phyloP scores from a whole-genome alignment of 1,284 basidiomycete species.

The Agaricales sp. region DNA sequence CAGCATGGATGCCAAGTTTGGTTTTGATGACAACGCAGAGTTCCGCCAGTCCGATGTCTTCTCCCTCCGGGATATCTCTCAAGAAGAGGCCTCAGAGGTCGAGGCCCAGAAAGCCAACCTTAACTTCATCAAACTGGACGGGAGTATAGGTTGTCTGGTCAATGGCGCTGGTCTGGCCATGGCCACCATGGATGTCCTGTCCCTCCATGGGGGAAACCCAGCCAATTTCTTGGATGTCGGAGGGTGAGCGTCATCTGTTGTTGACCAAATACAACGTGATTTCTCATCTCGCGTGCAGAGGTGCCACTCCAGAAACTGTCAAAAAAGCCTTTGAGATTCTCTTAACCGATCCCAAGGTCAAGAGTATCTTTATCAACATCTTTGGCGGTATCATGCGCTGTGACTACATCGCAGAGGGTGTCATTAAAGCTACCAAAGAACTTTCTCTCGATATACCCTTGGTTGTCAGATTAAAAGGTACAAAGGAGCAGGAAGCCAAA shows the following conservation, averaged over 20 bases:
- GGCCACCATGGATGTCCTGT: constrained; percentile 99
- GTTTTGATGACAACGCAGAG: constrained; percentile 98
- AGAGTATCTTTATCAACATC: constrained; percentile 99
- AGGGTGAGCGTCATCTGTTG: constrained; percentile 49
- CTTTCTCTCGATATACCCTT: constrained; percentile 80
- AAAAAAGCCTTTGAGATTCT: constrained; percentile 99
- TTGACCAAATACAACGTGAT: no score
- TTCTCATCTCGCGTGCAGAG: constrained; percentile 42
- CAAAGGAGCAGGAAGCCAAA: constrained; percentile 94
- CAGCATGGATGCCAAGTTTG: constrained; percentile 99
- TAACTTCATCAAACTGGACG: constrained; percentile 99
- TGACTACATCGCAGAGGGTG: constrained; percentile 94
- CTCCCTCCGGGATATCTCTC: constrained; percentile 81
- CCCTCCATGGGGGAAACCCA: constrained; percentile 91
- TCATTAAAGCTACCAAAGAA: constrained; percentile 96
- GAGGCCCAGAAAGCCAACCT: constrained; percentile 91
- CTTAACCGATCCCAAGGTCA: constrained; percentile 83
- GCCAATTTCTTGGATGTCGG: constrained; percentile 99
- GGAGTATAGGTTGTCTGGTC: constrained; percentile 94
- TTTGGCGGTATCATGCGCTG: constrained; percentile 97
- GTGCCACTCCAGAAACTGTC: constrained; percentile 96
- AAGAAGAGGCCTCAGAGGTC: constrained; percentile 96
- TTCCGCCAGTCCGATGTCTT: constrained; percentile 95
- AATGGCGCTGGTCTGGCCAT: constrained; percentile 99
- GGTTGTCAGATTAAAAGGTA: constrained; percentile 93